Conservation (phyloP, 257 asterid genomes). For the Nicotiana obtusifolia region DNA sequence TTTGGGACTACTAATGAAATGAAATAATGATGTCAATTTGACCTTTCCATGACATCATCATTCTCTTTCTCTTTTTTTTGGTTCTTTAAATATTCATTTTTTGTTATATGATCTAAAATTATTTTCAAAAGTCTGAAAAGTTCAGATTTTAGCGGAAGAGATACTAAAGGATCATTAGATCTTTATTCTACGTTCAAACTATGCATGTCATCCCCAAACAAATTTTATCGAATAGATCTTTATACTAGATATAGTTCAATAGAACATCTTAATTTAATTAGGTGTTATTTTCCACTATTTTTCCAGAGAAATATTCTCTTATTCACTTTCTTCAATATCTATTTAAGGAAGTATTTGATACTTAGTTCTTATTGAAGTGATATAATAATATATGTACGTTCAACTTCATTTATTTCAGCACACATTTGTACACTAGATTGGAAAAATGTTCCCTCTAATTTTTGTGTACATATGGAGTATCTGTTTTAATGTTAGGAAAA, state of each 20-base stretch:
- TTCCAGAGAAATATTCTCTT: background rate
- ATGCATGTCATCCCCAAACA: background rate
- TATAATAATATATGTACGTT: background rate
- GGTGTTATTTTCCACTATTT: background rate
- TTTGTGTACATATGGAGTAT: background rate
- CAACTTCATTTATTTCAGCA: background rate
- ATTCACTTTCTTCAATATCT: background rate
- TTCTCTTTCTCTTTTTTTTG: background rate
- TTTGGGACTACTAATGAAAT: conserved; percentile 31
- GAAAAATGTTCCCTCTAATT: background rate
- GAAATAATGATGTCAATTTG: conserved; percentile 56
- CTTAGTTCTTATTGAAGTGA: background rate
- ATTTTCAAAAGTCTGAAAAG: background rate
- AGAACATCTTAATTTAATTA: background rate
- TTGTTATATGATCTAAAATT: background rate
- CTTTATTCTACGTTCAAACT: background rate
- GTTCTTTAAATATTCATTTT: background rate
- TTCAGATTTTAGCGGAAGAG: background rate
- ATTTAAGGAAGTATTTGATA: background rate
- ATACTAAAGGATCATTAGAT: background rate
- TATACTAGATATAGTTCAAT: background rate
- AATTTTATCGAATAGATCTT: background rate
- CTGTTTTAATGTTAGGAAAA: background rate
- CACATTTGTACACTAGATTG: background rate
- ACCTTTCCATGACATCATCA: conserved; percentile 54